Evolutionary conservation across 495 filamentous ascomycete genomes (phyloP), one percentile per base, ranked within the genome.

Genomic region (Aspergillus bridgeri): DNA sequence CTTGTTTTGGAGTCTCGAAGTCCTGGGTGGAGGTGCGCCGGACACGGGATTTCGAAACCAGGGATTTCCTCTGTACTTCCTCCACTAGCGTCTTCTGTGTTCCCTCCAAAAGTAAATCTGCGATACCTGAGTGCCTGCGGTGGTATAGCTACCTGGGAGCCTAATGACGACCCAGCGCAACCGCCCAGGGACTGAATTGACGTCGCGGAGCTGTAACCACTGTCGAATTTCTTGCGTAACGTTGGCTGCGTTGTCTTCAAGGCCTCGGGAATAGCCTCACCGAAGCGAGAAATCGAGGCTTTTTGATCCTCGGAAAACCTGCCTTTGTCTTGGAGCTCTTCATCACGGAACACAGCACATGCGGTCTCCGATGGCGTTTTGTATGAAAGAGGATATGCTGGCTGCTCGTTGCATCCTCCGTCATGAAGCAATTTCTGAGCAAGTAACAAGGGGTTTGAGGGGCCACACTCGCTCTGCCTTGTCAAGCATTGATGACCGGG

Each of bases 171-270:
- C 27, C 66, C 58, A 8, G 67, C 62, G 15, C 56, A 61, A 56
- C 61, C 68, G 19, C 61, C 63, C 18, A 65, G 42, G 7, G 69
- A 74, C 44, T 63, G 65, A 18, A 73, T 52, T 5, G 74, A 75
- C 9, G 67, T 63, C 8, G 68, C 71, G 42, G 73, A 77, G 58
- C 72, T 77, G 56, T 79, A 77, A 18, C 75, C 75, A 57, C 75
- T 77, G 56, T 79, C 75, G 22, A 62, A 64, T 51, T 76, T 73
- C 52, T 60, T 69, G 45, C 69, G 64, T 7, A 71, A 73, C 17
- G 51, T 62, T n/a, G 68, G 59, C 5, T 42, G 48, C 18, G 43
- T 61, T 17, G 29, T 7, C 29, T 11, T 2, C 29, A 33, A 33
- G 5, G 8, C 4, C 29, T 9, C 29, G 8, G 7, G 5, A 11